Percentiles rank a stretch among this genome's conserved stretches.
phyloP scores from a whole-genome alignment of 164 flowering plant genomes.

The Dillenia turbinata region DNA sequence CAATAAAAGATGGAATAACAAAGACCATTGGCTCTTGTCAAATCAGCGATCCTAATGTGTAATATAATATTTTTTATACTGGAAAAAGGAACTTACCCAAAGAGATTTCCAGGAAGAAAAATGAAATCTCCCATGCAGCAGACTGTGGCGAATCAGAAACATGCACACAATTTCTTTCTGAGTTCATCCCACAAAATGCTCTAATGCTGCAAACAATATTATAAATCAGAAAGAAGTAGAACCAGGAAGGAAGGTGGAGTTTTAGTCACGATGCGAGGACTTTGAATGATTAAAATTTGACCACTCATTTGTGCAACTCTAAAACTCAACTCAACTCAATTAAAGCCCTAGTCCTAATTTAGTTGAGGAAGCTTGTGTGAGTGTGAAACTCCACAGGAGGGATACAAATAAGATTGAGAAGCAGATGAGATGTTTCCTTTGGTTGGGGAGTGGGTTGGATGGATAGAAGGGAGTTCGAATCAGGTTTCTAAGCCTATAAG shows the following conservation, averaged over 20 bases:
- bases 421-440: no score
- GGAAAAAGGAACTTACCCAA: conserved; percentile 33
- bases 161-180: conserved; percentile 77
- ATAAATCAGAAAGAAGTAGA: background rate
- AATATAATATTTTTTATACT: background rate
- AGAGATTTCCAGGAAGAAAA: conserved; percentile 53
- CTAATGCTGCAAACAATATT: conserved; percentile 52
- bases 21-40: background rate
- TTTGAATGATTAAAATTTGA: background rate
- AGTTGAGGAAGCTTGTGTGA: no score
- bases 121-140: conserved; percentile 68
- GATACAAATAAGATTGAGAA: no score
- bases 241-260: background rate
- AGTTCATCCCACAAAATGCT: conserved; percentile 73
- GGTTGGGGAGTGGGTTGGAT: no score
- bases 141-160: conserved; percentile 86
- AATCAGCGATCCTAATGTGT: no score
- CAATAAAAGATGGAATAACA: background rate
- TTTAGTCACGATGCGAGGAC: background rate
- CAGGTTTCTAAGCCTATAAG: no score
- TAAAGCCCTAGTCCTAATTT: no score
- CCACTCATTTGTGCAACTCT: background rate
- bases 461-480: no score
- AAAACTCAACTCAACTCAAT: no score
- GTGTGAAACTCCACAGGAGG: no score